Conservation (phyloP, 805 yeast species). For the Metschnikowia borealis region DNA sequence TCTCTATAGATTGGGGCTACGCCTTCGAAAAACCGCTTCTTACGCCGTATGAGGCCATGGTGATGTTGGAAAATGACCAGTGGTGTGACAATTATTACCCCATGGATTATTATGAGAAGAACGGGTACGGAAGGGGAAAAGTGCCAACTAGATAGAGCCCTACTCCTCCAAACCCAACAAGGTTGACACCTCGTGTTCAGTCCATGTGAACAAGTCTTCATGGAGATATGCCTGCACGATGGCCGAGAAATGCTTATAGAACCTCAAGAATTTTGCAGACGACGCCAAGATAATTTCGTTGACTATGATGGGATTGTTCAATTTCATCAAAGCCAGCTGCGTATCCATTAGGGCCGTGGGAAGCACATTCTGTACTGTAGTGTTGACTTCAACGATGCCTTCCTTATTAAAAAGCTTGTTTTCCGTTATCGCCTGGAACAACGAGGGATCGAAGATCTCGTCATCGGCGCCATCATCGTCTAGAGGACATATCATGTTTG, state of each 20-base stretch:
- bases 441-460: constrained; percentile 53
- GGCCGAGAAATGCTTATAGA: constrained; percentile 38
- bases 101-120: constrained; percentile 89
- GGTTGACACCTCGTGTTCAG: constrained; percentile 58
- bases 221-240: constrained; percentile 37
- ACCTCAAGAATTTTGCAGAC: constrained; percentile 45
- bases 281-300: constrained; percentile 52
- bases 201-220: constrained; percentile 45
- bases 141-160: constrained; percentile 39
- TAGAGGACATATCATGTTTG: constrained; percentile 69
- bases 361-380: constrained; percentile 46
- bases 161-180: constrained; percentile 58
- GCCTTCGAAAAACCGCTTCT: constrained; percentile 88
- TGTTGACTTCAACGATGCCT: constrained; percentile 41
- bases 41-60: constrained; percentile 96
- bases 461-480: constrained; percentile 58
- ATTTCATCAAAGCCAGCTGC: constrained; percentile 53
- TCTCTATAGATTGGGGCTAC: constrained; percentile 98
- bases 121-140: constrained; percentile 90
- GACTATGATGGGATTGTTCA: constrained; percentile 61
- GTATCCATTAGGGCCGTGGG: constrained; percentile 60
- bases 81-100: constrained; percentile 74
- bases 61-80: constrained; percentile 68
- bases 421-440: constrained; percentile 63
- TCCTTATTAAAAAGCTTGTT: constrained; percentile 51